Evolutionary conservation across 345 rosid species (phyloP).

Genomic region (Camelina sativa): DNA sequence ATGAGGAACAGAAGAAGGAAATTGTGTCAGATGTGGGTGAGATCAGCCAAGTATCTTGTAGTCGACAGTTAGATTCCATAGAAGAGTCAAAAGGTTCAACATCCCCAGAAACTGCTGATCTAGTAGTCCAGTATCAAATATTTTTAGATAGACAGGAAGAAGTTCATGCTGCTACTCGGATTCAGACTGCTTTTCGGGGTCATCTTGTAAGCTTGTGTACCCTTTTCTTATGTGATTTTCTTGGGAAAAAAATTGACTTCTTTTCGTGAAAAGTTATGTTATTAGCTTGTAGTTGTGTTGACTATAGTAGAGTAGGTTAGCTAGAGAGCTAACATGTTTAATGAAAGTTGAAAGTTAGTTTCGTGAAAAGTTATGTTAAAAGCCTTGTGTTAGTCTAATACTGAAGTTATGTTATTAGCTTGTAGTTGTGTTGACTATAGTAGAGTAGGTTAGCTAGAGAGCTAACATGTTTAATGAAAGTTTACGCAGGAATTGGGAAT

Average conservation of each 20-base stretch:
- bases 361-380: no score
- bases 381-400: neutral
- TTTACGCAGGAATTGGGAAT: neutral
- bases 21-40: slow-evolving; percentile 60
- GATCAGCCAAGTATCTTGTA: slow-evolving; percentile 51
- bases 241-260: neutral
- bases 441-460: slow-evolving; percentile 22
- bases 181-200: slow-evolving; percentile 76
- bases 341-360: neutral
- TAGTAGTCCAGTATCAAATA: slow-evolving; percentile 34
- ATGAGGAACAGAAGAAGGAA: slow-evolving; percentile 49
- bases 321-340: neutral
- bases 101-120: slow-evolving; percentile 37
- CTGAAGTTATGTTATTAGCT: neutral
- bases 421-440: neutral
- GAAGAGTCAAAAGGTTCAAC: slow-evolving; percentile 39
- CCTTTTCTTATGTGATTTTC: slow-evolving; percentile 1
- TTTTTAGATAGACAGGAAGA: slow-evolving; percentile 35
- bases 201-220: slow-evolving; percentile 65
- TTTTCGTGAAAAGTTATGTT: neutral
- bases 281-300: neutral
- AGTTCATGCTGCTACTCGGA: slow-evolving; percentile 57
- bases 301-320: slow-evolving; percentile 20
- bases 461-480: neutral
- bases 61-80: slow-evolving; percentile 41